Conservation (phyloP, 1,284 basidiomycete species). For the Tausonia pullulans region DNA sequence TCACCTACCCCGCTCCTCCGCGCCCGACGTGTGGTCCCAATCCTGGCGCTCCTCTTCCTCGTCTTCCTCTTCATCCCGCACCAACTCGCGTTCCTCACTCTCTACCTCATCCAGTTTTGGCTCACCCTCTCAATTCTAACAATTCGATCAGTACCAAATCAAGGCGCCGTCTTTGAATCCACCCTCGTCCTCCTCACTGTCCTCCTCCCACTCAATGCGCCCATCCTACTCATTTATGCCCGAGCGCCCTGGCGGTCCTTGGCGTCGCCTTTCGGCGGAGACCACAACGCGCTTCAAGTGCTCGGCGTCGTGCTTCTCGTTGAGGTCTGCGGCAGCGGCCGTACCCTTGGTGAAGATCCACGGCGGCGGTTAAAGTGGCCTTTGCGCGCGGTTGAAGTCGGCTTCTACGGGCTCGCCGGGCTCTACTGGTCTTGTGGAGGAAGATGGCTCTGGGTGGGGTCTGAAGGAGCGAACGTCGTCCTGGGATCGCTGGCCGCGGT, state of each 20-base stretch:
- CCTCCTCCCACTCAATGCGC: constrained; percentile 66
- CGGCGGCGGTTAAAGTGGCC: no score
- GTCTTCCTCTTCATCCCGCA: constrained; percentile 70
- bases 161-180: constrained; percentile 36
- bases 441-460: no score
- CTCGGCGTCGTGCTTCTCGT: constrained; percentile 52
- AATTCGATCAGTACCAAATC: constrained; percentile 18
- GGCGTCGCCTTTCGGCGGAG: constrained; percentile 55
- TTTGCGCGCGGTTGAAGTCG: no score
- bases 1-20: constrained; percentile 13
- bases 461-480: no score
- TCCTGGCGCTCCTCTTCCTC: constrained; percentile 49
- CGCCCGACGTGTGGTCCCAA: constrained; percentile 40
- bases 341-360: constrained; percentile 10
- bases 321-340: constrained; percentile 20
- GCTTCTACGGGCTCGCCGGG: no score
- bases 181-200: constrained; percentile 67
- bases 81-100: constrained; percentile 77
- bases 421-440: no score
- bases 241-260: constrained; percentile 46
- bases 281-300: constrained; percentile 59
- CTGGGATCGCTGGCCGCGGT: no score
- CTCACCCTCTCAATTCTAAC: constrained; percentile 4
- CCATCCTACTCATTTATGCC: constrained; percentile 79
- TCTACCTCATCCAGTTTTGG: constrained; percentile 60